Percentiles rank a stretch among this genome's conserved stretches.
phyloP scores from a whole-genome alignment of 495 filamentous ascomycete species.

The Pseudoneurospora amorphoporcata region DNA sequence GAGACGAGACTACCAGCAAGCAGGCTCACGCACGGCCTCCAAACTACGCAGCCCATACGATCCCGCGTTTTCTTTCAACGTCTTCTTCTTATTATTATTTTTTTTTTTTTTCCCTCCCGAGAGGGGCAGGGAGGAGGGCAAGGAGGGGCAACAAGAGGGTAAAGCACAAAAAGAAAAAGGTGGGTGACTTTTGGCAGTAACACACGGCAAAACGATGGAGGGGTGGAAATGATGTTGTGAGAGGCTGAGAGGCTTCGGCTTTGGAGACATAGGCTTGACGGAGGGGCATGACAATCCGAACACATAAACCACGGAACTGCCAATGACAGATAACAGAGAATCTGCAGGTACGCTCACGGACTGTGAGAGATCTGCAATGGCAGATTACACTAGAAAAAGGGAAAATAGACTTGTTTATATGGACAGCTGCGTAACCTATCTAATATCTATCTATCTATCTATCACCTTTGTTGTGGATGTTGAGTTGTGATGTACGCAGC shows the following conservation, averaged over 20 bases:
- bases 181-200: neutral
- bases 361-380: neutral
- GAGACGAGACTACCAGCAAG: neutral
- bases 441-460: neutral
- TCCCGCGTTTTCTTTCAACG: neutral
- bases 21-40: too few relatives aligned
- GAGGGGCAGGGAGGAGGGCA: neutral
- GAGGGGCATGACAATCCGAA: neutral
- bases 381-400: neutral
- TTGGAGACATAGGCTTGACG: neutral
- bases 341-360: neutral
- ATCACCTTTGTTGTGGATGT: neutral
- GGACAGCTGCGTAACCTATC: neutral
- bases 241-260: neutral
- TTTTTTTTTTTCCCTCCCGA: neutral
- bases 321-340: neutral
- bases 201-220: neutral
- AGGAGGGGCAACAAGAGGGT: neutral
- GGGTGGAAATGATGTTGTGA: neutral
- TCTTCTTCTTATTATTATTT: neutral
- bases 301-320: neutral
- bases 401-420: neutral
- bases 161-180: neutral
- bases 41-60: neutral
- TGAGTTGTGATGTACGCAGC: neutral